Conservation (phyloP, 768 basidiomycete species). For the Pilatotrama ljubarskyi region DNA sequence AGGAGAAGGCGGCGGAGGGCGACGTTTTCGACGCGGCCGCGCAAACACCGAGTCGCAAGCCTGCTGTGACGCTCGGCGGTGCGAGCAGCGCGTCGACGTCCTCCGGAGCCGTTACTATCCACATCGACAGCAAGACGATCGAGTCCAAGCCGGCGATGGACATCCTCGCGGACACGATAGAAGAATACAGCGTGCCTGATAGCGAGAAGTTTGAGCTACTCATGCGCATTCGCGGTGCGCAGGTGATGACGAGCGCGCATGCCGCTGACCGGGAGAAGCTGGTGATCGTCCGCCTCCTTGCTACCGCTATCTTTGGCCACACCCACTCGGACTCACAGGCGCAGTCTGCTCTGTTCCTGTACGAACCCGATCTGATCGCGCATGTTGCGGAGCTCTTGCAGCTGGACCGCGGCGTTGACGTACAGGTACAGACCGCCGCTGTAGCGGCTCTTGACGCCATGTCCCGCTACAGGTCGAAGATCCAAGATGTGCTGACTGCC, state of each 20-base stretch:
- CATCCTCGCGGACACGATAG: conserved; percentile 72
- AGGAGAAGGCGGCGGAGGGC: conserved; percentile 45
- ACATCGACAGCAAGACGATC: conserved; percentile 61
- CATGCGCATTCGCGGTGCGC: conserved; percentile 81
- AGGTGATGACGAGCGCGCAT: conserved; percentile 58
- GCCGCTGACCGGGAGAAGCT: conserved; percentile 75
- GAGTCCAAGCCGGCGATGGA: conserved; percentile 67
- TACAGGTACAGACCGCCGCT: conserved; percentile 78
- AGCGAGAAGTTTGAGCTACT: conserved; percentile 87
- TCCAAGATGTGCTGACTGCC: conserved; percentile 84
- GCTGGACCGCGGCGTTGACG: conserved; percentile 69
- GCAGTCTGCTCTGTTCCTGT: conserved; percentile 81
- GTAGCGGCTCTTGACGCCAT: conserved; percentile 90
- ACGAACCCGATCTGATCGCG: conserved; percentile 89
- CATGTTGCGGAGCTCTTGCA: conserved; percentile 90
- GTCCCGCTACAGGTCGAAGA: conserved; percentile 77
- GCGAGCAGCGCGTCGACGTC: conserved; percentile 33
- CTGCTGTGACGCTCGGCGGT: conserved; percentile 29
- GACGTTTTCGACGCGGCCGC: conserved; percentile 42
- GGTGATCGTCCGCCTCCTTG: conserved; percentile 75
- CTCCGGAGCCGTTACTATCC: conserved; percentile 57
- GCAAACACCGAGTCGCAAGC: conserved; percentile 51
- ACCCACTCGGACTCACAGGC: conserved; percentile 81
- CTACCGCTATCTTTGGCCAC: conserved; percentile 90
- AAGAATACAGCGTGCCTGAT: conserved; percentile 67